A percentile compares a stretch with the other conserved stretches of the same genome.
These are phyloP conservation scores for Hippophae rhamnoides DNA, from an alignment of 306 rosid genomes.

Conservation along the genomic window DNA sequence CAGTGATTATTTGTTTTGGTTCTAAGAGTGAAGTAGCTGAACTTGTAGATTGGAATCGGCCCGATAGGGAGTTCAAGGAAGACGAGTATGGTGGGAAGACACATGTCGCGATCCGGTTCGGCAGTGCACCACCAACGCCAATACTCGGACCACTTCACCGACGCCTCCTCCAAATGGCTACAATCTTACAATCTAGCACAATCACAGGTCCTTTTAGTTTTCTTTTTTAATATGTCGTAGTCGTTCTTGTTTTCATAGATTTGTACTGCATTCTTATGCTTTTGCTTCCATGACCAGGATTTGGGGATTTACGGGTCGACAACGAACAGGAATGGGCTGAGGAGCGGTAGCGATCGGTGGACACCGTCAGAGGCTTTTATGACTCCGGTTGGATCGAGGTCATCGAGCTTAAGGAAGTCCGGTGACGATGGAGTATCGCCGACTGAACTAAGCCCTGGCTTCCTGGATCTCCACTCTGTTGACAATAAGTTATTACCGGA, in stretches of 20 bases:
- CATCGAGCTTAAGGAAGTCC: constrained; percentile 63
- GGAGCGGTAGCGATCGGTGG: constrained; percentile 11
- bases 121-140: constrained; percentile 55
- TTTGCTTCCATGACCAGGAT: constrained; percentile 33
- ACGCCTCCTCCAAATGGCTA: constrained; percentile 43
- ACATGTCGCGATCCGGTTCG: constrained; percentile 51
- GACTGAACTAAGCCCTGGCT: constrained; percentile 47
- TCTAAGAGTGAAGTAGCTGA: neutral
- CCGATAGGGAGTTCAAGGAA: constrained; percentile 10
- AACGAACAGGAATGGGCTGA: constrained; percentile 12
- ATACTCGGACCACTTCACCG: constrained; percentile 50
- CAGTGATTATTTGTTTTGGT: neutral
- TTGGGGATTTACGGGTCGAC: constrained; percentile 34
- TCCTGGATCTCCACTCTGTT: constrained; percentile 72
- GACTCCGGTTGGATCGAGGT: constrained; percentile 27
- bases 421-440: constrained; percentile 47
- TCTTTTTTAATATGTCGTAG: neutral
- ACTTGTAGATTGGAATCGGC: neutral
- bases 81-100: constrained; percentile 44
- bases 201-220: constrained; percentile 40
- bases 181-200: constrained; percentile 47
- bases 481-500: constrained; percentile 67
- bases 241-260: neutral
- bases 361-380: constrained; percentile 11
- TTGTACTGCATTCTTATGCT: neutral